Evolutionary conservation across 768 basidiomycete genomes (phyloP).

Genomic region (Boletellus emodensis): DNA sequence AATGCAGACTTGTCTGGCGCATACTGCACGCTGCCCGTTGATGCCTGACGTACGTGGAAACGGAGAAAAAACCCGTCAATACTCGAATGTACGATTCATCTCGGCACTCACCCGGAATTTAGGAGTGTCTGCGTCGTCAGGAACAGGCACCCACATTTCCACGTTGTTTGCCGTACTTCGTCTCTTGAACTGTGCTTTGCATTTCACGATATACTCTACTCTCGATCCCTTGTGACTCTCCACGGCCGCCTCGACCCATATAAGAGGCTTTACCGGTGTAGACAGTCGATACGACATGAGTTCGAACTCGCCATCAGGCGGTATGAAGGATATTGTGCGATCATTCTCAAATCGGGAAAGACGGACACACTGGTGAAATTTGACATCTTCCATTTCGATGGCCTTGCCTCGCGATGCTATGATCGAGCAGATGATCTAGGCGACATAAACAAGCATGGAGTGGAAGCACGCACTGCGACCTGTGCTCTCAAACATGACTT

Average conservation of each 20-base stretch:
- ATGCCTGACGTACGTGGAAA: conserved; percentile 53
- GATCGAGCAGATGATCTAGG: background rate
- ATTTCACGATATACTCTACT: conserved; percentile 94
- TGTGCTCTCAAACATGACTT: conserved; percentile 99
- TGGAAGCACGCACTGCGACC: conserved; percentile 72
- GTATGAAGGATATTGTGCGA: conserved; percentile 98
- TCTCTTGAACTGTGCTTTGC: conserved; percentile 96
- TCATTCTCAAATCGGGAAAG: conserved; percentile 97
- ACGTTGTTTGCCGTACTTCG: conserved; percentile 97
- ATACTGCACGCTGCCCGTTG: conserved; percentile 94
- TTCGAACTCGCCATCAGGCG: conserved; percentile 98
- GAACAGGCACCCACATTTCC: conserved; percentile 98
- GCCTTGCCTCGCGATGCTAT: conserved; percentile 76
- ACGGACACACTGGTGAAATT: conserved; percentile 99
- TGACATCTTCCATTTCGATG: conserved; percentile 99
- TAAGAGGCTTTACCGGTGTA: conserved; percentile 92
- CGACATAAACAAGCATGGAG: background rate
- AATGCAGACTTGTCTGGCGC: conserved; percentile 98
- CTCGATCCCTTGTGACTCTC: conserved; percentile 92
- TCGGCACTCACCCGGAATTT: conserved; percentile 73
- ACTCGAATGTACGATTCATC: background rate
- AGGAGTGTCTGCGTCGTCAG: conserved; percentile 96
- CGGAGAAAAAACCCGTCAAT: background rate
- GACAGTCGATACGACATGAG: conserved; percentile 97
- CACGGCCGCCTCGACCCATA: conserved; percentile 92